Base-by-base conservation (phyloP, 1,139 yeast species). In the Saccharomyces hybrid region DNA sequence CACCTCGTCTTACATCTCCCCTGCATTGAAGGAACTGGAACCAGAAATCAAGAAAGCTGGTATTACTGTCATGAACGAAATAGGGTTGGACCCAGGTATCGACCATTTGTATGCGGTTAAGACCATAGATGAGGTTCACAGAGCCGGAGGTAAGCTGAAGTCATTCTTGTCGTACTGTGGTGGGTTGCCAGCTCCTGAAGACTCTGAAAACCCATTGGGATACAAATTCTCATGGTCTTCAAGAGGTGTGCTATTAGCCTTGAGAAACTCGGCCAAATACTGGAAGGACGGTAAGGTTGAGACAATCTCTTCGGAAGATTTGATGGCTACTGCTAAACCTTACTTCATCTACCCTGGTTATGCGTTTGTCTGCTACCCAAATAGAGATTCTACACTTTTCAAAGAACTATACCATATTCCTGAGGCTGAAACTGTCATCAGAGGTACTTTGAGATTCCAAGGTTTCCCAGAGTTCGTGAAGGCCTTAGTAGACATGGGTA, bases 191-290 rank as follows among this genome's bases (percentile, higher is more conserved):
- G 95, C 99, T 31, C 98, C 99, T 61, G 98, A 93, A 77, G 82
- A 84, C 73, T 91, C 98, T 38, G 96, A 89, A 76, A 93, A 93
- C 75, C 99, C 99, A 57, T 81, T 93, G 73, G 99, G 99, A 63
- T 93, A 93, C 83, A 93, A 93, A 79, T 93, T 93, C 77, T 91
- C 98, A 49, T 93, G 99, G 99, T 89, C 97, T 49, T 90, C 98
- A 50, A 85, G 99, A 75, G 99, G 99, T 75, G 98, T 93, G 49
- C 78, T 93, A 69, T 81, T 93, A 68, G 99, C 99, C 27, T 81
- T 93, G 71, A 86, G 96, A 80, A 93, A 93, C 79, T 78, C 87
- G 58, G 99, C 99, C 62, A 84, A 82, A 68, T 91, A 83, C 78
- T 91, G 86, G 83, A 78, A 85, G 75, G 84, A 89, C 68, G 98